Evolutionary conservation across 2,329 filamentous ascomycete genomes (phyloP), one percentile per base, ranked within the genome.

Genomic region (Ophiosphaerella narmari): DNA sequence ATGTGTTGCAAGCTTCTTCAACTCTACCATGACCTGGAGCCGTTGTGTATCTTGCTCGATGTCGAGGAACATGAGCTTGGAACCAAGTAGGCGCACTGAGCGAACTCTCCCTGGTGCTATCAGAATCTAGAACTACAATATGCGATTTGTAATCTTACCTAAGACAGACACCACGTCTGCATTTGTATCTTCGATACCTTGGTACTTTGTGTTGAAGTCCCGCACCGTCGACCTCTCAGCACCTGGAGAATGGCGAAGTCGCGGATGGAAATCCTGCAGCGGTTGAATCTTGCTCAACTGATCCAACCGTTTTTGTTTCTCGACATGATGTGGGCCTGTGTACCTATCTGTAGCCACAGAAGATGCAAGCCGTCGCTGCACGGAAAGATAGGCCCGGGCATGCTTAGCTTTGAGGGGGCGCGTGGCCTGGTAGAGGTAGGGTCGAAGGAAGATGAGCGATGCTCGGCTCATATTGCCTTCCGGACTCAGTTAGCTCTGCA

Each of bases 61-160:
- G 74, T 94, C 89, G 59, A 97, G 73, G 73, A 99, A 99, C 56
- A 91, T 79, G 62, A 99, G 85, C 74, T 89, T 90, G 62, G 84
- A 86, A 59, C 92, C 87, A 46, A 85, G 82, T 40, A 83, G 79
- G 55, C 90, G 88, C 67, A 89, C 82, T 39, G 86, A 86, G 65
- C 82, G 80, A 56, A 96, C 81, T 69, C 91, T 90, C 73, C 91
- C 90, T 86, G 77, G 69, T 68, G 48, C 55, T 46, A 58, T 75
- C 59, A 74, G 62, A 53, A 47, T 24, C 34, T 21, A 18, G 12
- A 33, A 18, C 33, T n/a, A 3, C 14, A 26, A 5, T 4, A 26
- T 23, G 23, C 5, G 12, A 24, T 7, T 8, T n/a, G 21, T 16
- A 9, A 11, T 29, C 65, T 46, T 73, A 74, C 71, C 72, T 43